Evolutionary conservation across 2,329 filamentous ascomycete genomes (phyloP).

Genomic region (Drechslerella stenobrocha): DNA sequence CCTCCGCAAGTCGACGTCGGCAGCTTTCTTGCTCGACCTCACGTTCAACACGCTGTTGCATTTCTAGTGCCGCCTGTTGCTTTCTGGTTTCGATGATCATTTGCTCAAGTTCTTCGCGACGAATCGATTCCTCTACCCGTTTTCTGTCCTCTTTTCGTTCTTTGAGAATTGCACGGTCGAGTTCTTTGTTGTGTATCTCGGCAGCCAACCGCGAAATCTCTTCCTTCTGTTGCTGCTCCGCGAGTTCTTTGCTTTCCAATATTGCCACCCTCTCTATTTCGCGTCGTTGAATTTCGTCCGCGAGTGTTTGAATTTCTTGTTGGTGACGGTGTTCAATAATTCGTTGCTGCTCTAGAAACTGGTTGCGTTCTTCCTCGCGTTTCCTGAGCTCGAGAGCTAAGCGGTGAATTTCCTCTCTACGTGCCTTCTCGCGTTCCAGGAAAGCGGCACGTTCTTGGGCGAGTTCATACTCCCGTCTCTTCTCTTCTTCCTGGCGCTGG

Average conservation of each 20-base stretch:
- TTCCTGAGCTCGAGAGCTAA: conserved; percentile 26
- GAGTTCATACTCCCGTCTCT: conserved; percentile 36
- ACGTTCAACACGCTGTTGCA: conserved; percentile 27
- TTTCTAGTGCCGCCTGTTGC: conserved; percentile 26
- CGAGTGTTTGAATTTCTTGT: conserved; percentile 25
- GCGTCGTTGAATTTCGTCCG: conserved; percentile 38
- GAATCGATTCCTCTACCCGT: conserved; percentile 37
- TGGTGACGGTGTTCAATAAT: conserved; percentile 28
- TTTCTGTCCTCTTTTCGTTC: conserved; percentile 40
- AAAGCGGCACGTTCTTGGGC: conserved; percentile 41
- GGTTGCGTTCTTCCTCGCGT: conserved; percentile 35
- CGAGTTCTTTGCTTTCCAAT: conserved; percentile 36
- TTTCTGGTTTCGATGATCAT: conserved; percentile 31
- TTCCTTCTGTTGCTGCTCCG: conserved; percentile 40
- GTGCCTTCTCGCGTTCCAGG: conserved; percentile 32
- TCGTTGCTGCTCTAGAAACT: conserved; percentile 30
- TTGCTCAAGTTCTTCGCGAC: conserved; percentile 38
- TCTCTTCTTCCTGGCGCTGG: conserved; percentile 34
- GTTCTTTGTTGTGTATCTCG: conserved; percentile 38
- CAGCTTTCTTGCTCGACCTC: conserved; percentile 40
- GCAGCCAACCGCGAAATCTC: conserved; percentile 30
- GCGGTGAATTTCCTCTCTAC: conserved; percentile 37
- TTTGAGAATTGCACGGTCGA: conserved; percentile 36
- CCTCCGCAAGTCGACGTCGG: conserved; percentile 36
- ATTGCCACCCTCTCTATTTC: conserved; percentile 29